Evolutionary conservation across 164 flowering plant species (phyloP), one percentile per base, ranked within the genome.

Genomic region (Tetracentron sinense): DNA sequence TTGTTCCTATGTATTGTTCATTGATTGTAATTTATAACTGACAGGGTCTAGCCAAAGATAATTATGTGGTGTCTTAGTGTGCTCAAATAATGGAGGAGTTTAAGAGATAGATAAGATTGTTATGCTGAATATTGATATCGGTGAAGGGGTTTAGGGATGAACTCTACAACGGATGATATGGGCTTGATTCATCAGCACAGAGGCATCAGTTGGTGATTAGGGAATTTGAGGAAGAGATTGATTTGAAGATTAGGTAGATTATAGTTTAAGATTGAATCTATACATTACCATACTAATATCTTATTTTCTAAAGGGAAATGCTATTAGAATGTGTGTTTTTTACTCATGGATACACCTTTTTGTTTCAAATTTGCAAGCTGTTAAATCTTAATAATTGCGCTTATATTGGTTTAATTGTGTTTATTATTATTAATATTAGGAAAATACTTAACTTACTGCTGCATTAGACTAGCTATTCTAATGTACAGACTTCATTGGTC

Each of bases 241-340:
- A 95, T 76, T 78, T 95, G 77, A 97, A 95, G 78, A 92, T 92
- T 60, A 94, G 96, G 46, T n/a, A n/a, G n/a, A n/a, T n/a, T n/a
- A n/a, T n/a, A n/a, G n/a, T n/a, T n/a, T n/a, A n/a, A n/a, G n/a
- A n/a, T n/a, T n/a, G n/a, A n/a, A n/a, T n/a, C n/a, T n/a, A n/a
- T n/a, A n/a, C n/a, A n/a, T n/a, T n/a, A n/a, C n/a, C n/a, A n/a
- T n/a, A n/a, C n/a, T n/a, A n/a, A n/a, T n/a, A n/a, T n/a, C n/a
- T n/a, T n/a, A n/a, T n/a, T n/a, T n/a, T n/a, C n/a, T n/a, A n/a
- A n/a, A n/a, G n/a, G n/a, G n/a, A n/a, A n/a, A n/a, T n/a, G n/a
- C n/a, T n/a, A n/a, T n/a, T n/a, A n/a, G n/a, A n/a, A n/a, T n/a
- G n/a, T n/a, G n/a, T n/a, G n/a, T n/a, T n/a, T n/a, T n/a, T n/a